phyloP scores from a whole-genome alignment of 352 stramenopile genomes.

The Phytophthora boehmeriae region DNA sequence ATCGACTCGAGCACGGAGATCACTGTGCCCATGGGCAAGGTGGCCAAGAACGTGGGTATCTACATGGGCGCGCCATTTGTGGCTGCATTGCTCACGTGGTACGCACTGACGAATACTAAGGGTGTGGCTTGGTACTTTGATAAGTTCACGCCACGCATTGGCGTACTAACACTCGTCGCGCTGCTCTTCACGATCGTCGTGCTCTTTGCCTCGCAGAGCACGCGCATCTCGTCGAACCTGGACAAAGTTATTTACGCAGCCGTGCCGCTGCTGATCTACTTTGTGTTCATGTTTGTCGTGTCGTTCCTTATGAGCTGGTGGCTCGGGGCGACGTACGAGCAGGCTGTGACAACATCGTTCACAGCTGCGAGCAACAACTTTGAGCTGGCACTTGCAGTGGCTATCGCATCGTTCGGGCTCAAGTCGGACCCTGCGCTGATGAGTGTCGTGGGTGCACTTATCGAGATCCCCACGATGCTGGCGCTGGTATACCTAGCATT shows the following conservation, averaged over 20 bases:
- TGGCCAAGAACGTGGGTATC: constrained; percentile 61
- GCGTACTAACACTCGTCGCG: constrained; percentile 50
- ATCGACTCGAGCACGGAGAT: constrained; percentile 47
- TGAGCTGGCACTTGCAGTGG: constrained; percentile 46
- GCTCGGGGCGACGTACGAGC: constrained; percentile 49
- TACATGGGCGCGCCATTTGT: constrained; percentile 65
- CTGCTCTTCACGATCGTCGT: constrained; percentile 71
- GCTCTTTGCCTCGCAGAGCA: constrained; percentile 67
- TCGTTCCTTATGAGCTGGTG: constrained; percentile 44
- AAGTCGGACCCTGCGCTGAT: constrained; percentile 70
- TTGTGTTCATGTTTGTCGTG: constrained; percentile 60
- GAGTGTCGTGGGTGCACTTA: constrained; percentile 71
- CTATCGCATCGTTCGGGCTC: constrained; percentile 61
- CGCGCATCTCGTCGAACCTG: constrained; percentile 58
- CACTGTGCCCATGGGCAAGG: constrained; percentile 45
- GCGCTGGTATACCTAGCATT: constrained; percentile 36
- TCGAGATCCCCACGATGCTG: constrained; percentile 80
- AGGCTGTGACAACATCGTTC: constrained; percentile 53
- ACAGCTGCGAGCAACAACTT: constrained; percentile 61
- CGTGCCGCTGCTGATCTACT: constrained; percentile 66
- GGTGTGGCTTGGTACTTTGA: constrained; percentile 47
- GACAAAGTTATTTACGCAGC: constrained; percentile 65
- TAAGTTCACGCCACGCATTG: constrained; percentile 53
- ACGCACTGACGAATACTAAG: constrained; percentile 40
- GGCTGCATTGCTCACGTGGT: constrained; percentile 45